These are phyloP conservation scores for Tuber microsphaerosporum DNA, from an alignment of 495 filamentous ascomycete genomes.

Conservation along the genomic window DNA sequence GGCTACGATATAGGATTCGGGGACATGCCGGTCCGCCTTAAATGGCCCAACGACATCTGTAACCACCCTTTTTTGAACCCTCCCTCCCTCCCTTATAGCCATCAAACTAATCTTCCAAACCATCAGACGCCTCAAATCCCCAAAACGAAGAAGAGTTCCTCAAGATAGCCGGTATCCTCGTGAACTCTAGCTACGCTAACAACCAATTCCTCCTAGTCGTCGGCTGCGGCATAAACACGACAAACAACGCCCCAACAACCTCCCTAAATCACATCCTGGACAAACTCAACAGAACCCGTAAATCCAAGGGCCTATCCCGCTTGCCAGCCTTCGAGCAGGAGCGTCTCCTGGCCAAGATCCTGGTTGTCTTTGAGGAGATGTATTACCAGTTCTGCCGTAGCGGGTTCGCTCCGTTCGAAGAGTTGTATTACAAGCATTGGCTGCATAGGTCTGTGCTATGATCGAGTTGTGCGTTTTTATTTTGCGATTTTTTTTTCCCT, in stretches of 20 bases:
- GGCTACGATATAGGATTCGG: slow-evolving; percentile 69
- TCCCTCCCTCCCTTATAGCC: not conserved
- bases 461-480: not conserved
- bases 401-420: slow-evolving; percentile 69
- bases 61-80: not conserved
- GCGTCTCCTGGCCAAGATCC: slow-evolving; percentile 72
- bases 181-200: slow-evolving; percentile 74
- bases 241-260: slow-evolving; percentile 80
- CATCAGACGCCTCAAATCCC: slow-evolving; percentile 62
- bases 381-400: slow-evolving; percentile 64
- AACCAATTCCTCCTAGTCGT: slow-evolving; percentile 79
- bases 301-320: slow-evolving; percentile 10
- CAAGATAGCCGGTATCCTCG: slow-evolving; percentile 90
- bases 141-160: slow-evolving; percentile 59
- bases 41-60: slow-evolving; percentile 97
- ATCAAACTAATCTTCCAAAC: not conserved
- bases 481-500: not conserved
- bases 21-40: slow-evolving; percentile 71
- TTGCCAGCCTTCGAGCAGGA: slow-evolving; percentile 63
- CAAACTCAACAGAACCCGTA: slow-evolving; percentile 27
- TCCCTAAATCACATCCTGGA: slow-evolving; percentile 67
- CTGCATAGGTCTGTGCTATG: slow-evolving; percentile 56
- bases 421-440: slow-evolving; percentile 78
- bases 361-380: slow-evolving; percentile 70
- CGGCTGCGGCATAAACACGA: slow-evolving; percentile 82